Evolutionary conservation across 352 stramenopile genomes (phyloP), one percentile per base, ranked within the genome.

Genomic region (Phytopythium aichiense): DNA sequence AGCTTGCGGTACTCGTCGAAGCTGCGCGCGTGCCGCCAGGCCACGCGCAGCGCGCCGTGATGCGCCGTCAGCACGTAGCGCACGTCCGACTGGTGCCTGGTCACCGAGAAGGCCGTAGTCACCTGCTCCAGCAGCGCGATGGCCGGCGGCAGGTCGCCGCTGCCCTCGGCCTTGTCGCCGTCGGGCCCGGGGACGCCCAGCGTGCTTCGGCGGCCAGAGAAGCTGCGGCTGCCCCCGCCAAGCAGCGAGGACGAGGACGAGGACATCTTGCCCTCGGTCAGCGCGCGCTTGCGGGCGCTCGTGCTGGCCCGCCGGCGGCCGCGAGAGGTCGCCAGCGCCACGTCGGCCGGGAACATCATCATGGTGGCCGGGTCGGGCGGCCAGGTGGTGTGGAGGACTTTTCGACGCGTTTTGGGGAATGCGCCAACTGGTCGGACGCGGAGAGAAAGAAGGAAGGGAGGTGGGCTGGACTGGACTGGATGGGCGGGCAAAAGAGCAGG

Each of bases 1-100:
- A 92, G 68, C 30, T 72, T 72, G 23, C 79, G 79, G 72, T 89
- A 92, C 55, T 92, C 84, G 57, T 92, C 84, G 38, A 91, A 92
- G 30, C 68, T 76, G n/a, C 77, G 66, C 18, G 66, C 61, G 43
- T 80, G 77, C 2, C 64, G 71, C 83, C 83, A 92, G 35, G 65
- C 68, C 18, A 65, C 61, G 30, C 71, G 67, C 30, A 76, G 64
- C 52, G 71, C 55, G 2, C 48, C 30, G 28, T 88, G 69, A 6
- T 52, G 70, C 50, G 89, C 80, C 20, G 64, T 77, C 65, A 92
- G 66, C 49, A 86, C 69, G 69, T 90, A 92, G 12, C 76, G 72
- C 57, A 87, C 71, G 60, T 89, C 79, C 4, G 72, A 61, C 51
- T 78, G 71, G 18, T 83, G 72, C 58, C 85, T 84, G 20, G 71